phyloP scores from a whole-genome alignment of 768 basidiomycete species.

The Pisolithus tinctorius region DNA sequence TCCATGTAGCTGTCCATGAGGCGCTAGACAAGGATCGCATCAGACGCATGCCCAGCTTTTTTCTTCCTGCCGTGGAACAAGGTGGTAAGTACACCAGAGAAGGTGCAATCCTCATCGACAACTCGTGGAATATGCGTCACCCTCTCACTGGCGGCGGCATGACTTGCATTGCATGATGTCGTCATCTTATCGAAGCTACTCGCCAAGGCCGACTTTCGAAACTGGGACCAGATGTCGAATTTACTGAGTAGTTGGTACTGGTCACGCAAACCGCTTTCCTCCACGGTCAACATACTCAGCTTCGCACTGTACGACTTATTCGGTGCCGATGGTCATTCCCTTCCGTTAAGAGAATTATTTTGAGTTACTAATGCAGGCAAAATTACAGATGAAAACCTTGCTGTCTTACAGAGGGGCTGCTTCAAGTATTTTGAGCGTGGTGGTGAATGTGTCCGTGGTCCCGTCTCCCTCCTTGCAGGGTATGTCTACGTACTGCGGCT shows the following conservation, averaged over 20 bases:
- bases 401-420: slow-evolving; percentile 72
- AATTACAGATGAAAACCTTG: slow-evolving; percentile 50
- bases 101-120: slow-evolving; percentile 82
- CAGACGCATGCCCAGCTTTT: slow-evolving; percentile 92
- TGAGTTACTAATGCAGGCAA: slow-evolving; percentile 1
- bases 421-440: slow-evolving; percentile 97
- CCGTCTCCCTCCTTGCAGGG: slow-evolving; percentile 87
- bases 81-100: slow-evolving; percentile 41
- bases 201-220: slow-evolving; percentile 33
- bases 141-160: slow-evolving; percentile 97
- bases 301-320: slow-evolving; percentile 93
- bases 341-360: not conserved
- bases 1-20: slow-evolving; percentile 56
- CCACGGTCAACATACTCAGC: slow-evolving; percentile 89
- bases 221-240: slow-evolving; percentile 46
- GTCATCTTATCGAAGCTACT: slow-evolving; percentile 65
- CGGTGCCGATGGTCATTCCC: slow-evolving; percentile 74
- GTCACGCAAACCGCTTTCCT: slow-evolving; percentile 73
- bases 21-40: slow-evolving; percentile 76
- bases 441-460: slow-evolving; percentile 80
- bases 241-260: slow-evolving; percentile 76
- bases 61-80: slow-evolving; percentile 77
- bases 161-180: slow-evolving; percentile 85
- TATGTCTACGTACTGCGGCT: slow-evolving; percentile 29
- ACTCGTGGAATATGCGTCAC: slow-evolving; percentile 99